Evolutionary conservation across 2,329 filamentous ascomycete genomes (phyloP), one percentile per base, ranked within the genome.

Genomic region (Purpureocillium takamizusanense): DNA sequence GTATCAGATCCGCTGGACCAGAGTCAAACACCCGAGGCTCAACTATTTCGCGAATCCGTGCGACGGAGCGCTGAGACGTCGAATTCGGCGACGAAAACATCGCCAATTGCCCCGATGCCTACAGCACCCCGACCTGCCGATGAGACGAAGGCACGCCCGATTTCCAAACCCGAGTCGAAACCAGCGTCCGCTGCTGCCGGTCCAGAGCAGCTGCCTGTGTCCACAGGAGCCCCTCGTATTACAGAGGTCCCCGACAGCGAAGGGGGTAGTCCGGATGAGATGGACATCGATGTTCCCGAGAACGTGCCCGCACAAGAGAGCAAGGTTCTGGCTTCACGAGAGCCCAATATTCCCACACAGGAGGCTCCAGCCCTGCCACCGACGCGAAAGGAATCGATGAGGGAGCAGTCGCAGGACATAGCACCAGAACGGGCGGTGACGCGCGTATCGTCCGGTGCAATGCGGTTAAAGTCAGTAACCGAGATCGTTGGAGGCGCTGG

Each of bases 391-490:
- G 27, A 40, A 25, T 33, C 38, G 9, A 35, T 33, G 1, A 48
- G 45, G 18, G 52, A 59, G 11, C 41, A 39, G 2, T 38, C 52
- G 2, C 47, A 48, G 14, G 51, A 51, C 9, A 12, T 6, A 12
- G n/a, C 13, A 13, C 42, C 48, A 4, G 61, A 66, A 48, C 70
- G 79, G 23, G 82, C 82, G 63, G 81, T 78, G 10, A 86, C 81
- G 1, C 65, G 81, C 48, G 78, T 84, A 16, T 78, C 79, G 3
- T 84, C 83, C 9, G 82, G 81, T 31, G 76, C 79, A 3, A 77
- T 86, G 48, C 70, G 76, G 43, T 77, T 82, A 37, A 86, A 85
- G 52, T 84, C 81, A 5, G 79, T 85, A 4, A 81, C 77, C 14
- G 83, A 86, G 55, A 83, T 86, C 31, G 65, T 86, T 6, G 79